Evolutionary conservation across 2,329 filamentous ascomycete genomes (phyloP), one percentile per base, ranked within the genome.

Genomic region (Phialemoniopsis sp.): DNA sequence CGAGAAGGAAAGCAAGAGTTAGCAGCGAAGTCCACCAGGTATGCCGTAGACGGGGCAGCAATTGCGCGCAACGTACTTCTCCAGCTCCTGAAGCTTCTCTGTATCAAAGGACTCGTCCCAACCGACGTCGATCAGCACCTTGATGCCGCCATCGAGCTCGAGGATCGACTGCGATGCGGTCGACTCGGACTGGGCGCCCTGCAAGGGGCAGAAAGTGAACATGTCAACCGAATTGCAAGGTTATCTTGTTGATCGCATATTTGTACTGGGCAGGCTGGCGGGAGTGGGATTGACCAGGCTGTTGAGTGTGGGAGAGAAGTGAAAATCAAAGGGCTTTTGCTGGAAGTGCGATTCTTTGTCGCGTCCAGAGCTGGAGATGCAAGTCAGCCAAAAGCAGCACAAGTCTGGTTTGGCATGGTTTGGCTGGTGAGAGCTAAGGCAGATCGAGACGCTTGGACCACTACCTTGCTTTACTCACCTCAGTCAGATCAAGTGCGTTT

Each of bases 81-180:
- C 91, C 45, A 98, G 78, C 64, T 93, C 87, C 53, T 82, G 82
- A 38, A 98, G 78, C 70, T 88, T 86, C 46, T 78, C 77, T 26
- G 80, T 78, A 57, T 95, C 86, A 59, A 98, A 97, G 3, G 78
- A 78, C 59, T 95, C 89, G 59, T 97, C 90, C 93, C 93, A 98
- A 44, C 93, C 93, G 33, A 96, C 84, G 58, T 96, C 91, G 29
- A 98, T 80, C 39, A 98, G 76, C 38, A 98, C 81, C 63, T 97
- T 97, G 66, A 98, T 85, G 43, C 91, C 93, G 48, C 91, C 91
- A 68, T 98, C 93, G 40, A 98, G 85, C 69, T 97, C 91, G 35
- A 98, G 72, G 29, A 98, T 79, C n/a, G 93, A 97, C 62, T 96
- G 89, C 47, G 89, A 94, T 32, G 91, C 90, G 42, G 82, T 74